A percentile compares a stretch with the other conserved stretches of the same genome.
phyloP scores from a whole-genome alignment of 2,329 filamentous ascomycete species.

The Elsinoe australis region DNA sequence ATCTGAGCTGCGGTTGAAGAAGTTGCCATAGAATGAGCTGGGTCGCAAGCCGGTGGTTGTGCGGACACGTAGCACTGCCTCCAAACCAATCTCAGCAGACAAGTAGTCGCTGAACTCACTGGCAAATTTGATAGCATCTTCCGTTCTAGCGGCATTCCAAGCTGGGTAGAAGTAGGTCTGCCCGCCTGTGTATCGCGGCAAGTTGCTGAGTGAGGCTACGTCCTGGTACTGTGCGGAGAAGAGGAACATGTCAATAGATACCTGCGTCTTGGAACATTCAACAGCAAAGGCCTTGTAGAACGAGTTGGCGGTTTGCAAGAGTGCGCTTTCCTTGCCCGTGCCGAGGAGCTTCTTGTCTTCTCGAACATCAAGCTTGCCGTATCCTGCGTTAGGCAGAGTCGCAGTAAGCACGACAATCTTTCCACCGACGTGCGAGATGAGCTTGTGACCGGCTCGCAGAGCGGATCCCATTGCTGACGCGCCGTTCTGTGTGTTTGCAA shows the following conservation, averaged over 20 bases:
- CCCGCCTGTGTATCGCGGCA: constrained; percentile 91
- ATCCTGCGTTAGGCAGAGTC: constrained; percentile 80
- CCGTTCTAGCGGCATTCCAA: constrained; percentile 87
- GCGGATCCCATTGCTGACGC: constrained; percentile 94
- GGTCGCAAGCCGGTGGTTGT: constrained; percentile 91
- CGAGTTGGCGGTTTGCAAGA: constrained; percentile 86
- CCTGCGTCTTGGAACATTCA: constrained; percentile 97
- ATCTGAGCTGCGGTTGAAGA: constrained; percentile 97
- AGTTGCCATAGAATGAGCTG: constrained; percentile 98
- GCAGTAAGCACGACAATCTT: constrained; percentile 91
- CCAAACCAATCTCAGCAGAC: constrained; percentile 91
- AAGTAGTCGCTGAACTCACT: constrained; percentile 94
- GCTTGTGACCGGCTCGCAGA: constrained; percentile 84
- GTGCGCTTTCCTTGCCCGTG: constrained; percentile 79
- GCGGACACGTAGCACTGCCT: constrained; percentile 90
- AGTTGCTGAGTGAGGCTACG: constrained; percentile 88
- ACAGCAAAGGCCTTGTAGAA: constrained; percentile 99
- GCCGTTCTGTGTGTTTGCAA: constrained; percentile 83
- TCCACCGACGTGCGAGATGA: constrained; percentile 87
- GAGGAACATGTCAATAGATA: constrained; percentile 96
- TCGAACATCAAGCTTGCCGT: constrained; percentile 83
- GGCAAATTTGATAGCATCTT: constrained; percentile 97
- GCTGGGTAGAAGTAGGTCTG: constrained; percentile 98
- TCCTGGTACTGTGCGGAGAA: constrained; percentile 96
- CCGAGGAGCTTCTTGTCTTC: constrained; percentile 95